Conservation (phyloP, 495 filamentous ascomycete species). For the Barbatosphaeria neglecta region DNA sequence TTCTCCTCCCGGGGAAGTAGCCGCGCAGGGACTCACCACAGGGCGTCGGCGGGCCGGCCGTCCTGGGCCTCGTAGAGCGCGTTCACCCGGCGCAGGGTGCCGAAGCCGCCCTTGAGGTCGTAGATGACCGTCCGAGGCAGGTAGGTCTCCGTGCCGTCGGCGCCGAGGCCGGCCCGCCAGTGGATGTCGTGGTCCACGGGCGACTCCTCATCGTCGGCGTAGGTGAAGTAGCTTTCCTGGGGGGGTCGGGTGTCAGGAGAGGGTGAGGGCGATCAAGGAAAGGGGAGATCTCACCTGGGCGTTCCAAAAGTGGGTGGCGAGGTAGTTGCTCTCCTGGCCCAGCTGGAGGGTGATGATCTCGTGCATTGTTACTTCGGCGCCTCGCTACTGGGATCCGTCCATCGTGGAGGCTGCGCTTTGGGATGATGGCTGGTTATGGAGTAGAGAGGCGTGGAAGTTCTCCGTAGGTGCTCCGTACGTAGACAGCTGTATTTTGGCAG, state of each 20-base stretch:
- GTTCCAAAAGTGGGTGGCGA: constrained; percentile 99
- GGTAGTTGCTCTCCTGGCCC: constrained; percentile 83
- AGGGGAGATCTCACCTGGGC: constrained; percentile 42
- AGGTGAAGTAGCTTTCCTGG: constrained; percentile 98
- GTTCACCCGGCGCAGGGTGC: constrained; percentile 75
- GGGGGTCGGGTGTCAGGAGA: constrained; percentile 3
- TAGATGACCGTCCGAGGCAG: constrained; percentile 88
- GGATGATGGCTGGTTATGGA: not conserved
- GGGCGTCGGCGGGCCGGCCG: constrained; percentile 31
- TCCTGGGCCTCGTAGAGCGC: constrained; percentile 66
- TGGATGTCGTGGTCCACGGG: constrained; percentile 83
- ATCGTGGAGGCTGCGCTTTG: not conserved
- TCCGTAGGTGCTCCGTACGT: too few relatives aligned
- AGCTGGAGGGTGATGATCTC: constrained; percentile 93
- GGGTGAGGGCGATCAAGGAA: not conserved
- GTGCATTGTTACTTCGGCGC: constrained; percentile 50
- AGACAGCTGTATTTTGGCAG: too few relatives aligned
- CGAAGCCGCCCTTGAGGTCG: constrained; percentile 87
- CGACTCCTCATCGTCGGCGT: constrained; percentile 53
- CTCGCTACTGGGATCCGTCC: not conserved
- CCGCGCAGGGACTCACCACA: constrained; percentile 46
- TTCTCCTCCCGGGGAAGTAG: too few relatives aligned
- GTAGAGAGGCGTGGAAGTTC: too few relatives aligned
- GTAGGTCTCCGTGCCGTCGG: constrained; percentile 78
- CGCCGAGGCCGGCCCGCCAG: constrained; percentile 77